These are phyloP conservation scores for Alternaria alternata DNA, from an alignment of 2,329 filamentous ascomycete genomes.

Conservation along the genomic window DNA sequence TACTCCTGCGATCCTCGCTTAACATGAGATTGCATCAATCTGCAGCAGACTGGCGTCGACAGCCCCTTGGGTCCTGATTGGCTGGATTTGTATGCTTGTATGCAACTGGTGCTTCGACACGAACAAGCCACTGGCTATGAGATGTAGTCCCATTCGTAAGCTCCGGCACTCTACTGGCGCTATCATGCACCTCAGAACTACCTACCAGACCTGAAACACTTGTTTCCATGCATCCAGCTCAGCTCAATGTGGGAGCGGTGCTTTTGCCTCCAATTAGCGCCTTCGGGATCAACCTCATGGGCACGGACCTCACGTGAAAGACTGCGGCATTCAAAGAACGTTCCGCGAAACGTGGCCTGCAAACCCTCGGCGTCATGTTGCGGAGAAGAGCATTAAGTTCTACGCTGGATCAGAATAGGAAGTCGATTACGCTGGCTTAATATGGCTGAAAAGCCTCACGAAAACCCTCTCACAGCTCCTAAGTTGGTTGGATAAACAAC, in stretches of 20 bases:
- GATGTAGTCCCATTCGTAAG: background rate
- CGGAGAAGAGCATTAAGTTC: background rate
- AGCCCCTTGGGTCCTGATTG: background rate
- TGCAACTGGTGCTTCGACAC: constrained; percentile 2
- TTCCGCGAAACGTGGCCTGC: background rate
- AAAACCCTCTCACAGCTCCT: background rate
- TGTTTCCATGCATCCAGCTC: background rate
- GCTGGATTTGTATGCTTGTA: background rate
- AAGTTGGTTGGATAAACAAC: constrained; percentile 1
- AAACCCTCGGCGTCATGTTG: background rate
- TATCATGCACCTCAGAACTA: background rate
- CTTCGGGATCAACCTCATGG: background rate
- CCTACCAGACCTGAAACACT: background rate
- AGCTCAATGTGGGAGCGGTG: background rate
- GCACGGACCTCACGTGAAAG: background rate
- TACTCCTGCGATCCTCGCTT: background rate
- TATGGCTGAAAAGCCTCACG: background rate
- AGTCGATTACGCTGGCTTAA: background rate
- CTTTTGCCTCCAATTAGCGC: constrained; percentile 8
- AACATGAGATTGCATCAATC: background rate
- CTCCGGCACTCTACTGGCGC: background rate
- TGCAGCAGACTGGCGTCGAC: constrained; percentile 3
- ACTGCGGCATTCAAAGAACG: background rate
- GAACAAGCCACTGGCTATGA: background rate
- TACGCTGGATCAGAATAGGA: background rate